These are phyloP conservation scores for Neoboletus brunneissimus DNA, from an alignment of 768 basidiomycete genomes.

Conservation along the genomic window DNA sequence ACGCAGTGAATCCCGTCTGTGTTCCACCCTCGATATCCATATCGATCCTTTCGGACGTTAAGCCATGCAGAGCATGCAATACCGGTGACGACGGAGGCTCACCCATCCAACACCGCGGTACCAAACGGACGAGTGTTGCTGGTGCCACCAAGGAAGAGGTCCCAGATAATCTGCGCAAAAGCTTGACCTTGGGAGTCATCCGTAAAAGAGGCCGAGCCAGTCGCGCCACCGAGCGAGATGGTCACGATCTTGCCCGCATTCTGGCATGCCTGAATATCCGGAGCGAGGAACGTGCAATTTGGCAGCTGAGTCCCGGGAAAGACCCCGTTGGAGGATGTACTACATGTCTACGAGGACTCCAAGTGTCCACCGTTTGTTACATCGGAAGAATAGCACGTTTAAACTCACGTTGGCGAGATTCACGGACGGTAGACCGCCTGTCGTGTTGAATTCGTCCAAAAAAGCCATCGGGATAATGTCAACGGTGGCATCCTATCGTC, in stretches of 20 bases:
- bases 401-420: conserved; percentile 55
- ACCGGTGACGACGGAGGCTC: not conserved
- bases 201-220: conserved; percentile 58
- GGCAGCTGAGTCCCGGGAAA: conserved; percentile 64
- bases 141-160: conserved; percentile 63
- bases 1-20: conserved; percentile 31
- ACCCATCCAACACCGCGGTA: conserved; percentile 71
- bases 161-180: conserved; percentile 70
- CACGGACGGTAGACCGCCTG: conserved; percentile 56
- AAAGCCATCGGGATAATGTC: conserved; percentile 63
- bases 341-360: conserved; percentile 51
- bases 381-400: not conserved
- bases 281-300: conserved; percentile 58
- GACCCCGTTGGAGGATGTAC: conserved; percentile 49
- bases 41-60: conserved; percentile 33
- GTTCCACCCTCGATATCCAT: conserved; percentile 49
- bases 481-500: conserved; percentile 49
- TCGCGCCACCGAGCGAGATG: conserved; percentile 60
- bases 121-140: conserved; percentile 71
- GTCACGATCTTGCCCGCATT: conserved; percentile 60
- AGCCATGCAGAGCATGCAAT: not conserved
- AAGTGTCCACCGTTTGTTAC: not conserved
- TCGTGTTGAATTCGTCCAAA: conserved; percentile 54
- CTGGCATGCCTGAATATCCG: conserved; percentile 65
- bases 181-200: conserved; percentile 53